Percentiles rank a stretch among this genome's conserved stretches.
Evolutionary conservation across 2,329 filamentous ascomycete species (phyloP).

Genomic region (Talaromyces verruculosus): DNA sequence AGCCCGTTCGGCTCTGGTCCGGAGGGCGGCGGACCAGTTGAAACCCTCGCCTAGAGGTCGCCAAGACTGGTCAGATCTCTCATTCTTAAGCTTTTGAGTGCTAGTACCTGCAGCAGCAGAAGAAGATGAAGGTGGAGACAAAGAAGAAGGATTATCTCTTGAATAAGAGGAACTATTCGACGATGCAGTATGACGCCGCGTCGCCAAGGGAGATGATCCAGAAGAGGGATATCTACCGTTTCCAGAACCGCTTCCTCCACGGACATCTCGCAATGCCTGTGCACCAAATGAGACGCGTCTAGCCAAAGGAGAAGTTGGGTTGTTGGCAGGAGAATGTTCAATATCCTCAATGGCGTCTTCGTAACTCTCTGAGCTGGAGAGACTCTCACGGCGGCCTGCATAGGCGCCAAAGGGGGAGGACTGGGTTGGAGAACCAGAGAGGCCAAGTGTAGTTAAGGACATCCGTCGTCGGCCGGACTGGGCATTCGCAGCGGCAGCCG

Average conservation of each 20-base stretch:
- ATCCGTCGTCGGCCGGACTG: conserved; percentile 62
- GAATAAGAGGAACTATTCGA: conserved; percentile 27
- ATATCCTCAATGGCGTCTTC: conserved; percentile 62
- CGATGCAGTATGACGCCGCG: conserved; percentile 31
- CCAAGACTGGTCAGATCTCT: conserved; percentile 47
- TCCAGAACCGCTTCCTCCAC: conserved; percentile 60
- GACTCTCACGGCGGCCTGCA: conserved; percentile 61
- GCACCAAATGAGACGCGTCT: conserved; percentile 89
- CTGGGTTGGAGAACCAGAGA: conserved; percentile 70
- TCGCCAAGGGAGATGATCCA: conserved; percentile 27
- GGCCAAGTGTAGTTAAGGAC: conserved; percentile 70
- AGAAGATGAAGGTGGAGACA: conserved; percentile 40
- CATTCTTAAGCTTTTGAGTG: conserved; percentile 36
- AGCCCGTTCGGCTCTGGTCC: conserved; percentile 82
- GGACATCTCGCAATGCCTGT: conserved; percentile 71
- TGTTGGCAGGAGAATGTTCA: conserved; percentile 59
- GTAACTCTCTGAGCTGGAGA: conserved; percentile 60
- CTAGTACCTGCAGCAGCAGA: conserved; percentile 43
- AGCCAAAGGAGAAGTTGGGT: conserved; percentile 66
- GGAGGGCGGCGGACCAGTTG: conserved; percentile 96
- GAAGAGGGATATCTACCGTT: conserved; percentile 59
- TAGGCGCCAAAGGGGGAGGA: conserved; percentile 52
- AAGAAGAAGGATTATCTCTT: conserved; percentile 31
- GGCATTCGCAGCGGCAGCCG: conserved; percentile 48
- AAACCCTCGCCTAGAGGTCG: conserved; percentile 77